Conservation (phyloP, 1,284 basidiomycete genomes). For the Ceratobasidium papillatum region DNA sequence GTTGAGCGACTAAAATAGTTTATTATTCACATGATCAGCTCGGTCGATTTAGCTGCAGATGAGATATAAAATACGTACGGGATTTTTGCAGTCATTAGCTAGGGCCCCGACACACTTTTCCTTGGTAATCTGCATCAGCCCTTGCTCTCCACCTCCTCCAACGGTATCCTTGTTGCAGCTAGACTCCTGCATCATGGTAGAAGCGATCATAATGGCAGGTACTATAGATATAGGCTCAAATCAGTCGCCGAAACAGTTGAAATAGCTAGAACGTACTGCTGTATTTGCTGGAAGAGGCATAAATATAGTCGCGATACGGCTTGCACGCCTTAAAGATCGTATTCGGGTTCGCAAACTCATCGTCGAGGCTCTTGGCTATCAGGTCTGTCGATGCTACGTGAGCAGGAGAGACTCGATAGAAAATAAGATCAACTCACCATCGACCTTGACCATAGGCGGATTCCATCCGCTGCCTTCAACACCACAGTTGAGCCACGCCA, state of each 20-base stretch:
- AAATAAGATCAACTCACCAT: slow-evolving; percentile 43
- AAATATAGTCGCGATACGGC: slow-evolving; percentile 65
- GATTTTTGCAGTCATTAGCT: slow-evolving; percentile 69
- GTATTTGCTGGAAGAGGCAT: slow-evolving; percentile 65
- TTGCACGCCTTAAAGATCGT: slow-evolving; percentile 73
- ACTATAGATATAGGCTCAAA: slow-evolving; percentile 51
- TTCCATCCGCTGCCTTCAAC: slow-evolving; percentile 63
- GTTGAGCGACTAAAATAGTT: slow-evolving; percentile 66
- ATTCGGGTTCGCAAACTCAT: slow-evolving; percentile 58
- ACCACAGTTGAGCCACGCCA: slow-evolving; percentile 84
- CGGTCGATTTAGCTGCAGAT: slow-evolving; percentile 17
- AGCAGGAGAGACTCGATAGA: neutral
- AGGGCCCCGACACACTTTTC: slow-evolving; percentile 80
- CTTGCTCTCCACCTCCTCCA: slow-evolving; percentile 83
- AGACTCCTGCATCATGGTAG: slow-evolving; percentile 86
- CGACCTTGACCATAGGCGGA: slow-evolving; percentile 65
- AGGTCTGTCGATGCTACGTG: slow-evolving; percentile 49
- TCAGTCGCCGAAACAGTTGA: neutral
- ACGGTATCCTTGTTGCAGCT: slow-evolving; percentile 73
- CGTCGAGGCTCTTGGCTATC: slow-evolving; percentile 61
- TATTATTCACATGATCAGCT: neutral
- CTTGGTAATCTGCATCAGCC: slow-evolving; percentile 83
- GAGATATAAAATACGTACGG: slow-evolving; percentile 55
- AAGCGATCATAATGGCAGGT: slow-evolving; percentile 78
- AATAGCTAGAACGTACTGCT: slow-evolving; percentile 55